A percentile compares a stretch with the other conserved stretches of the same genome.
These are phyloP conservation scores for Backusella mclennaniae DNA, from an alignment of 192 early-diverging fungal species.

Conservation along the genomic window DNA sequence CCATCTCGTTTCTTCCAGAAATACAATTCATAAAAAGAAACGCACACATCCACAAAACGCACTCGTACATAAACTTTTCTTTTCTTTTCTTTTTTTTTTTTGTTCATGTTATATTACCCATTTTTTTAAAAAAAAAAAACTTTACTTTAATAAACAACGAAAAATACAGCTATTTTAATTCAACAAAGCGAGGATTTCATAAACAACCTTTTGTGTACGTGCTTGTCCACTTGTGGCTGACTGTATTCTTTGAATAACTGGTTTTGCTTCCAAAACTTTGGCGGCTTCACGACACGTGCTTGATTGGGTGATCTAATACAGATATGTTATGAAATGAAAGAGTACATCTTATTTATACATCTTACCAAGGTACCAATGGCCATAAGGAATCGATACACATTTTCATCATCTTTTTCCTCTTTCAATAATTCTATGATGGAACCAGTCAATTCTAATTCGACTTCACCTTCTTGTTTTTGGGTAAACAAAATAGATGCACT, in stretches of 20 bases:
- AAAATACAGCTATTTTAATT: constrained; percentile 4
- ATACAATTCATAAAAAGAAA: background rate
- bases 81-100: background rate
- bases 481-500: constrained; percentile 49
- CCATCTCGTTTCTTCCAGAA: background rate
- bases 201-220: constrained; percentile 17
- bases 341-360: too few relatives aligned
- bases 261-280: constrained; percentile 23
- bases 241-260: constrained; percentile 1
- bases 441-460: constrained; percentile 44
- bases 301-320: constrained; percentile 9
- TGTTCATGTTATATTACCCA: background rate
- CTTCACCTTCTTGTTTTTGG: constrained; percentile 47
- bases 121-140: background rate
- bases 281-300: constrained; percentile 11
- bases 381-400: constrained; percentile 54
- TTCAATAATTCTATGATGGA: constrained; percentile 54
- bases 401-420: constrained; percentile 59
- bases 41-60: background rate
- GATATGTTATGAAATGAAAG: background rate
- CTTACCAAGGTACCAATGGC: constrained; percentile 65
- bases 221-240: background rate
- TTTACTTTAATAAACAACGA: background rate
- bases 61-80: background rate
- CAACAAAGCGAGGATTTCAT: constrained; percentile 2